Percentiles rank a stretch among this genome's conserved stretches.
phyloP scores from a whole-genome alignment of 768 basidiomycete species.

The Kwoniella sp. region DNA sequence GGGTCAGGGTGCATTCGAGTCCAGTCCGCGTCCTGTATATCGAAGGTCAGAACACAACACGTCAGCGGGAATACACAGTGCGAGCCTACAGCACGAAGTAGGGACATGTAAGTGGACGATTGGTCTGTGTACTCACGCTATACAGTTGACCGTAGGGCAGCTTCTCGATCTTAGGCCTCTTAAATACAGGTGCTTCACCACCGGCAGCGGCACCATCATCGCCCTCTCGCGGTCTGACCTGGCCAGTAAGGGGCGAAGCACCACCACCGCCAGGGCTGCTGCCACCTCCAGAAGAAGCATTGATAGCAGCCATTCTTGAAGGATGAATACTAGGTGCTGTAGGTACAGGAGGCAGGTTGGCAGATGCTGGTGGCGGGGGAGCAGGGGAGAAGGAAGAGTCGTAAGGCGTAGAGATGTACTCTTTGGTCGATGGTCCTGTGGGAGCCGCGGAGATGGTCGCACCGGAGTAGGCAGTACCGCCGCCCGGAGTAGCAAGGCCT shows the following conservation, averaged over 20 bases:
- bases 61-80: conserved; percentile 1
- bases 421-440: conserved; percentile 67
- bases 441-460: conserved; percentile 90
- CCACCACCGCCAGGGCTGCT: conserved; percentile 10
- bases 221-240: conserved; percentile 62
- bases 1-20: conserved; percentile 87
- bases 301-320: conserved; percentile 67
- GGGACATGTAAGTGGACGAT: too few relatives aligned
- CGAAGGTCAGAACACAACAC: conserved; percentile 3
- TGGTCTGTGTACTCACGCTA: conserved; percentile 65
- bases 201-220: conserved; percentile 65
- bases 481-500: conserved; percentile 59
- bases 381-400: conserved; percentile 29
- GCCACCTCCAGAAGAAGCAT: conserved; percentile 53
- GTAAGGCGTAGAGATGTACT: conserved; percentile 35
- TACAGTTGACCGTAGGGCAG: conserved; percentile 80
- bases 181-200: conserved; percentile 73
- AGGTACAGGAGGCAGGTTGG: conserved; percentile 19
- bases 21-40: conserved; percentile 66
- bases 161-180: conserved; percentile 83
- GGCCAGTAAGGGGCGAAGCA: conserved; percentile 60
- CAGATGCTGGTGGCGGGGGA: conserved; percentile 8
- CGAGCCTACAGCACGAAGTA: too few relatives aligned
- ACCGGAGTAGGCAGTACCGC: conserved; percentile 66
- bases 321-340: conserved; percentile 68